Evolutionary conservation across 2,329 filamentous ascomycete species (phyloP), one percentile per base, ranked within the genome.

Genomic region (Verticillium zaregamsianum): DNA sequence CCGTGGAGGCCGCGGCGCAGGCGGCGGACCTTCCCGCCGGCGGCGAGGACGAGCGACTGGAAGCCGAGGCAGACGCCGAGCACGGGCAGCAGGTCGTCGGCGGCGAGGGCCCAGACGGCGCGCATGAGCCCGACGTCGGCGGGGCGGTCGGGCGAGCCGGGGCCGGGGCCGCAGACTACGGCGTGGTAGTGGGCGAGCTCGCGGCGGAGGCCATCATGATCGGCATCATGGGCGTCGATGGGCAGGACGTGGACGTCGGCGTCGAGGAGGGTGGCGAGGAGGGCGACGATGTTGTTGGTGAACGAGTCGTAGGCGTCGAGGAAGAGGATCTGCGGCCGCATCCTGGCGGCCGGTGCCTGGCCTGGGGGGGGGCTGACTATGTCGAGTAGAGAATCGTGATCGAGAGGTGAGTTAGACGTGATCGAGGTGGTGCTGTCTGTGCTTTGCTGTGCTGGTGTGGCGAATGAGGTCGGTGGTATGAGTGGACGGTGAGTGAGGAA

Each of bases 241-340:
- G 85, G 86, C 63, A 96, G 80, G 54, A 90, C 85, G 55, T 85
- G 84, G 37, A 96, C 89, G 17, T 88, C 80, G 23, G 85, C 90
- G 63, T 82, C 77, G 9, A 96, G 82, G 3, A 86, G 82, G 4
- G 89, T 86, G 68, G 90, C 85, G 56, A 98, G 82, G 37, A 97
- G 85, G 6, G 91, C 88, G 59, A 96, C 87, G 69, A 98, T 95
- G 77, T 97, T 98, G 77, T 96, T 93, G 61, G 93, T 92, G 77
- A 97, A 99, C 52, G 93, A 97, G 79, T 99, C 95, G 76, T 96
- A 96, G 65, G 94, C 93, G 74, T 98, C 95, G 67, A 99, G 82
- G 77, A 96, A 97, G 65, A 98, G 86, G 65, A 98, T 90, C 63
- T 80, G 79, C 65, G 72, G 71, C 52, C 68, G 69, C 56, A 39